phyloP scores from a whole-genome alignment of 2,329 filamentous ascomycete genomes.

The Penicillium sp. region DNA sequence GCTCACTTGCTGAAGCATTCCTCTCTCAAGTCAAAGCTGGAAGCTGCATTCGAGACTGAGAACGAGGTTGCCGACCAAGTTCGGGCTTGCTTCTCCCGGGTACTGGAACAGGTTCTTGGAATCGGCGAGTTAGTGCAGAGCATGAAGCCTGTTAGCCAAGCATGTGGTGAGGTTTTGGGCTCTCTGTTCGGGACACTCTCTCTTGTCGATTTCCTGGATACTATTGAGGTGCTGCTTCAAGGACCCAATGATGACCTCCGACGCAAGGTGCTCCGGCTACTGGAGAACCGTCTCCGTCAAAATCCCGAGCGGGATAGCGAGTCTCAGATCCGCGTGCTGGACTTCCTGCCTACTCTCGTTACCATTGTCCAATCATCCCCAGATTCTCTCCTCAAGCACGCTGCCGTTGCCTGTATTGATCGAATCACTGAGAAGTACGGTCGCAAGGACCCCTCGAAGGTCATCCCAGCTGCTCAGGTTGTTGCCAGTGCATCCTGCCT shows the following conservation, averaged over 20 bases:
- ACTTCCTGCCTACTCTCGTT: slow-evolving; percentile 77
- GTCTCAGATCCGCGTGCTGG: slow-evolving; percentile 70
- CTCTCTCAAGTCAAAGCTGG: slow-evolving; percentile 43
- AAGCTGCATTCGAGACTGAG: slow-evolving; percentile 37
- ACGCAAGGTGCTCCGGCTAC: slow-evolving; percentile 75
- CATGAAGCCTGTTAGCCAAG: slow-evolving; percentile 40
- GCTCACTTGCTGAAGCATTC: slow-evolving; percentile 45
- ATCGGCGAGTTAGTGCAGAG: slow-evolving; percentile 59
- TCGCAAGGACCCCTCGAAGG: slow-evolving; percentile 79
- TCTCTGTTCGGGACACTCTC: slow-evolving; percentile 83
- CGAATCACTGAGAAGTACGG: slow-evolving; percentile 94
- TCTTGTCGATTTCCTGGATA: slow-evolving; percentile 84
- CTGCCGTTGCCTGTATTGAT: slow-evolving; percentile 85
- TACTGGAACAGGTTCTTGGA: slow-evolving; percentile 65
- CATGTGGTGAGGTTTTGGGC: slow-evolving; percentile 68
- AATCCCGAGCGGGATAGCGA: slow-evolving; percentile 68
- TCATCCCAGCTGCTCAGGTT: slow-evolving; percentile 72
- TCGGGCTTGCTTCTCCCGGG: slow-evolving; percentile 67
- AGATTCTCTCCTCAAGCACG: slow-evolving; percentile 76
- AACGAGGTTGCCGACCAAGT: slow-evolving; percentile 62
- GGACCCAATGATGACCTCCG: slow-evolving; percentile 73
- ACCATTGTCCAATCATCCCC: slow-evolving; percentile 71
- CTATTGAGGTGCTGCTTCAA: slow-evolving; percentile 78
- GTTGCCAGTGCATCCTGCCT: slow-evolving; percentile 77
- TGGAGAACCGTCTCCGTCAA: slow-evolving; percentile 76